phyloP scores from a whole-genome alignment of 495 filamentous ascomycete species.

The Penicillium turbatum region DNA sequence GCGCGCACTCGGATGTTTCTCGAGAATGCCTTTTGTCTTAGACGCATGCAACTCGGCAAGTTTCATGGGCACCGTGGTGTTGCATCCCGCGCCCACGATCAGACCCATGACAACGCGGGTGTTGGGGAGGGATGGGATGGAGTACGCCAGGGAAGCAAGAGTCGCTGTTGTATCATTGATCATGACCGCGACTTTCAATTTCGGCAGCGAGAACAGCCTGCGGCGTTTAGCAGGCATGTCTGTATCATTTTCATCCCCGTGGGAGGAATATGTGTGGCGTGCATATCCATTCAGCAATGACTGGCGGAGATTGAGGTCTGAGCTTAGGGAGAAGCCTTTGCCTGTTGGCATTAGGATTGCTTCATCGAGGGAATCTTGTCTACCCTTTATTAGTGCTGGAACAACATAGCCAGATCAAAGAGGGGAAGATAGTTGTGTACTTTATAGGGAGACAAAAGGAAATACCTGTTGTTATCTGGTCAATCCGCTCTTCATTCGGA shows the following conservation, averaged over 20 bases:
- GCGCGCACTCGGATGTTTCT: conserved; percentile 34
- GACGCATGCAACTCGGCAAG: conserved; percentile 53
- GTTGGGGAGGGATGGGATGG: conserved; percentile 50
- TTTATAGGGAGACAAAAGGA: conserved; percentile 79
- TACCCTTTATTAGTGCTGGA: conserved; percentile 22
- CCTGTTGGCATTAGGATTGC: conserved; percentile 74
- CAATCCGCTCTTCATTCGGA: conserved; percentile 28
- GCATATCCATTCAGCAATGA: conserved; percentile 63
- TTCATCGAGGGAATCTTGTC: conserved; percentile 64
- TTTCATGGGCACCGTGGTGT: conserved; percentile 67
- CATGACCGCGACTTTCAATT: conserved; percentile 62
- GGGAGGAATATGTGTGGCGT: conserved; percentile 37
- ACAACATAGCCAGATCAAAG: background rate
- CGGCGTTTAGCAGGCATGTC: conserved; percentile 25
- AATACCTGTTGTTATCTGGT: conserved; percentile 63
- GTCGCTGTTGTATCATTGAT: conserved; percentile 74
- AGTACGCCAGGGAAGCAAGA: conserved; percentile 65
- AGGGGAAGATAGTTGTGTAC: conserved; percentile 34
- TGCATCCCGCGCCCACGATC: conserved; percentile 73
- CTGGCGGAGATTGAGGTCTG: conserved; percentile 61
- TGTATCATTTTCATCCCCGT: conserved; percentile 15
- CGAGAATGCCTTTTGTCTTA: conserved; percentile 42
- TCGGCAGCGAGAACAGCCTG: conserved; percentile 48
- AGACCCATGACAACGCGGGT: conserved; percentile 67
- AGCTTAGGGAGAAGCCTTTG: conserved; percentile 71